phyloP scores from a whole-genome alignment of 1,284 basidiomycete species.

The Sphaerobolus stellatus region DNA sequence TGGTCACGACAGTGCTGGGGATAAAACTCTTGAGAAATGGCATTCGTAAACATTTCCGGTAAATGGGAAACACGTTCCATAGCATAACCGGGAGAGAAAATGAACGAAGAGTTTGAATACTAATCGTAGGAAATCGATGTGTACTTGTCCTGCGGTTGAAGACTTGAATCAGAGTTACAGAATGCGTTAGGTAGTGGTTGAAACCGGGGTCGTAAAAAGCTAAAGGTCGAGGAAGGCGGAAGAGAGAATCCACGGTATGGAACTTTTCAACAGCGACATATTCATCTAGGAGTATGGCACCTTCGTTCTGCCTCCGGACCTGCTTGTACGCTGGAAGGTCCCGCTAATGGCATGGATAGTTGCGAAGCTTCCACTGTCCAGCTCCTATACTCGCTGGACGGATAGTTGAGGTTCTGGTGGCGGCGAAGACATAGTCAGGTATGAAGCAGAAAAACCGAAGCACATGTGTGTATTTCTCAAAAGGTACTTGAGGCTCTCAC shows the following conservation, averaged over 20 bases:
- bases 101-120: not conserved
- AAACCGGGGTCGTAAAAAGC: constrained; percentile 17
- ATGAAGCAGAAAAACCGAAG: not conserved
- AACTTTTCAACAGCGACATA: constrained; percentile 2
- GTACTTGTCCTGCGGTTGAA: no score
- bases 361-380: constrained; percentile 22
- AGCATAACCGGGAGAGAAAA: not conserved
- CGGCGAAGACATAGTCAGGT: not conserved
- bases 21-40: not conserved
- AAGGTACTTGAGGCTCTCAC: not conserved
- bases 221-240: constrained; percentile 18
- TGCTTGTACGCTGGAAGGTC: constrained; percentile 15
- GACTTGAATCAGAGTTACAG: not conserved
- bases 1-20: not conserved
- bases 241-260: constrained; percentile 15
- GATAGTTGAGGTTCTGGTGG: not conserved
- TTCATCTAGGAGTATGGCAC: not conserved
- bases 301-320: constrained; percentile 4
- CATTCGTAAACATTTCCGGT: not conserved
- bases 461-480: not conserved
- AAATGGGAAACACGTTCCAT: constrained; percentile 1
- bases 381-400: not conserved
- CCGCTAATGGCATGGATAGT: constrained; percentile 14
- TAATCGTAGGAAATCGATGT: not conserved
- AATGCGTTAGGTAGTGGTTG: not conserved